Conservation (phyloP, 306 rosid species). For the Vachellia pachyceras region DNA sequence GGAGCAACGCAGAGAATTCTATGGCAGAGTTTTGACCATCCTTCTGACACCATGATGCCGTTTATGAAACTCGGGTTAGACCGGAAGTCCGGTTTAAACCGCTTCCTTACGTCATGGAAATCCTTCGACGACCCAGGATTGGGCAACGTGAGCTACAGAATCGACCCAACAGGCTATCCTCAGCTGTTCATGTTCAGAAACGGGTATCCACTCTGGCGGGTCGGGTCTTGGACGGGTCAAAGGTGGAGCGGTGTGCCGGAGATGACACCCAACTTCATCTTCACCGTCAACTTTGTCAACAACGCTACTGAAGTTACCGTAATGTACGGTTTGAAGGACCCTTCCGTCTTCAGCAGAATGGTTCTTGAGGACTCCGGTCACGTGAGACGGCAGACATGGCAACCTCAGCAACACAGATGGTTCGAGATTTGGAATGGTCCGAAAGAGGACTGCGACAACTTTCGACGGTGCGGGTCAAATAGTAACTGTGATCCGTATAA, state of each 20-base stretch:
- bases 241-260: conserved; percentile 44
- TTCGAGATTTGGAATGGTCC: conserved; percentile 39
- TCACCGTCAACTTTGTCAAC: conserved; percentile 25
- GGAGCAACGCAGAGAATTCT: neutral
- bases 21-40: conserved; percentile 52
- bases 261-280: conserved; percentile 14
- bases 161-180: conserved; percentile 41
- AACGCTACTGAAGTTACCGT: conserved; percentile 12
- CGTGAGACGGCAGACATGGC: conserved; percentile 17
- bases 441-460: conserved; percentile 53
- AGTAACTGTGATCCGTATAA: conserved; percentile 50
- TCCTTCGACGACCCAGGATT: conserved; percentile 54
- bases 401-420: neutral
- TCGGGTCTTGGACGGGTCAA: conserved; percentile 48
- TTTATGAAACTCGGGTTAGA: conserved; percentile 37
- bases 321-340: conserved; percentile 9
- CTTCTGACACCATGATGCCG: conserved; percentile 35
- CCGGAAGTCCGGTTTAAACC: conserved; percentile 16
- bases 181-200: conserved; percentile 36
- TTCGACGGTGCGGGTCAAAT: conserved; percentile 46
- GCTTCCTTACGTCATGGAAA: conserved; percentile 48
- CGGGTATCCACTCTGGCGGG: conserved; percentile 27
- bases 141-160: conserved; percentile 26
- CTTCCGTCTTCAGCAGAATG: neutral
- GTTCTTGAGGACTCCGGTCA: neutral